Evolutionary conservation across 805 yeast species (phyloP), one percentile per base, ranked within the genome.

Genomic region (Saturnispora bothae): DNA sequence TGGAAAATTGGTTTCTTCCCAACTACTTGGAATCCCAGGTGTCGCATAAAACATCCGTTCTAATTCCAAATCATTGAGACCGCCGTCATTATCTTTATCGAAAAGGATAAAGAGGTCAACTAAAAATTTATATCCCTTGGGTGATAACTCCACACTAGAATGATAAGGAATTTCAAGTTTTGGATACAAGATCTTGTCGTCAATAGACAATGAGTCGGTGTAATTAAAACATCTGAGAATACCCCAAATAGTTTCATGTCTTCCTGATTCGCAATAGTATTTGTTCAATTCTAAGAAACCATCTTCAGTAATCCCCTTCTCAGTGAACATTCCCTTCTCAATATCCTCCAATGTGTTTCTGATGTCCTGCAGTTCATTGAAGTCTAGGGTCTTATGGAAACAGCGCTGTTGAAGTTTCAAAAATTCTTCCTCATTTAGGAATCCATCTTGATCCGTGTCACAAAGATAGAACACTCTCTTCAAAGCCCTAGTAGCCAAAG

Each of bases 231-330:
- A 71, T 37, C 99, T 59, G 19, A 92, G 56, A 16, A 92, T 84
- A 0, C 95, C 95, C 99, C 99, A 92, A 0, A 85, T 80, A 0
- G 97, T 92, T 54, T 92, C 99, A 56, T 92, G 97, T 23, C 97
- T 65, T 0, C 98, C 99, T 27, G 74, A 73, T 48, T 85, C 94
- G 1, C 94, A 94, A 55, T 82, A 92, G 19, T 83, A 59, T 51
- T 79, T 82, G 57, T 84, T 86, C 38, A 92, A 62, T 1, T 75
- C 61, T 3, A 92, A 59, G 51, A 92, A 92, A 0, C 94, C 97
- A 33, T 71, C 74, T 36, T 68, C 71, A 0, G 83, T 71, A 2
- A 89, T 63, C 0, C 95, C 95, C 34, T 56, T 60, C 13, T 37
- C 37, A 16, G 61, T 60, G 7, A 54, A 59, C 1, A 43, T 43